Base-by-base conservation (phyloP, 2,329 filamentous ascomycete genomes). In the Hymenoscyphus linearis region DNA sequence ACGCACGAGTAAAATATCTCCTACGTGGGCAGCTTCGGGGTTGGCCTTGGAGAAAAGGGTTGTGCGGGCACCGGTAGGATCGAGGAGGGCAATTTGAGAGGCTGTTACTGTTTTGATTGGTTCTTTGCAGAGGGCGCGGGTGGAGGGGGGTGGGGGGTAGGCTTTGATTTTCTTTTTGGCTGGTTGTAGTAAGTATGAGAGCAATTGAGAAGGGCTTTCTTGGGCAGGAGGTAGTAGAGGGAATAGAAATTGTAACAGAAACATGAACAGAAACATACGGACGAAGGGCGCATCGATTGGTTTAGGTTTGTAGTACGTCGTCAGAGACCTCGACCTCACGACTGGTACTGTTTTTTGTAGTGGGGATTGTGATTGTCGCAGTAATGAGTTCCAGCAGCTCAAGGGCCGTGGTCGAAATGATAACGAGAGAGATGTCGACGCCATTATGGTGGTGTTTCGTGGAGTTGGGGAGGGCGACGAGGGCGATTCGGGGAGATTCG, bases 1-100 rank as follows among this genome's bases (percentile, higher is more conserved):
- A 50, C 91, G 91, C 55, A 97, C 90, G 70, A 96, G 91, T 37
- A 99, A 82, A 66, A 99, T 90, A 76, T 99, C 95, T 71, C 95
- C 95, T 1, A 89, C 85, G 70, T 89, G 88, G 60, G 88, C 91
- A 70, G 86, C 84, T 74, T 97, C 91, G 35, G 84, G 83, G 76
- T 93, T 96, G 58, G 82, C 76, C 68, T 84, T 85, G 67, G 86
- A 85, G 79, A 99, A 97, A 61, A 99, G 86, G 35, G 85, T 84
- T 52, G 87, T 88, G 64, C 93, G 89, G 58, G 89, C 87, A 56
- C 92, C 92, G 1, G 87, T 91, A 4, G 92, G 91, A 76, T 99
- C 95, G 71, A 97, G 89, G 50, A 82, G 75, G 47, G 81, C 73
- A 71, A 96, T 82, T 77, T 96, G 91, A 60, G 84, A 77, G 57